Base-by-base conservation (phyloP, 2,329 filamentous ascomycete species). In the Mycocentrospora acerina region DNA sequence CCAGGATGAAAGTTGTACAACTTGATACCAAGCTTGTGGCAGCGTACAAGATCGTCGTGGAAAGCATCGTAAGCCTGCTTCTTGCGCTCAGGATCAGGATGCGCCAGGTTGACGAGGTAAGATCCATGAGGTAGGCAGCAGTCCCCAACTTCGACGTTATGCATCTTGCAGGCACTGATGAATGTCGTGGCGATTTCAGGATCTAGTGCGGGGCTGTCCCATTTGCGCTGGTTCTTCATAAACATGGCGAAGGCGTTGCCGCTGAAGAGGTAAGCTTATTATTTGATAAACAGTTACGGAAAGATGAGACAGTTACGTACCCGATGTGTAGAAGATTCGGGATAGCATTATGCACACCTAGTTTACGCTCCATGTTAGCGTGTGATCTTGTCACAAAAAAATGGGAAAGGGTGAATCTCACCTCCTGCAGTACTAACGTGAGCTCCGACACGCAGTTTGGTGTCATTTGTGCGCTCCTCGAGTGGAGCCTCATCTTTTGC, bases 1-100 rank as follows among this genome's bases (percentile, higher is more conserved):
- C 93, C 93, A 0, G 93, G 93, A 63, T 98, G 93, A 71, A 98
- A 97, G 69, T 98, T 98, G 74, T 97, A 98, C n/a, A 96, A 77
- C 46, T 72, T 77, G 58, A 98, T 95, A 1, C 90, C 89, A 1
- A 98, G 80, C 30, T 78, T 76, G 60, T 95, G 87, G 66, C 93
- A 97, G 8, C 93, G 82, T 34, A 80, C 73, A 1, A 98, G 75
- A 64, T 98, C 93, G 56, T 98, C 90, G 12, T 95, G 61, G 66
- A 98, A 98, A 40, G 82, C 81, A 26, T 74, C 77, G 62, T 95
- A 96, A 1, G 90, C 90, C 71, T 97, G 90, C 35, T 82, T 78
- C 2, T 90, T 88, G 65, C 95, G 94, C 26, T 77, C 78, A 17
- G 79, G 66, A 59, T 97, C 90, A 4, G 82, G 77, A 60, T 95